phyloP scores from a whole-genome alignment of 1,284 basidiomycete genomes.

The Xerocomus amazonicus region DNA sequence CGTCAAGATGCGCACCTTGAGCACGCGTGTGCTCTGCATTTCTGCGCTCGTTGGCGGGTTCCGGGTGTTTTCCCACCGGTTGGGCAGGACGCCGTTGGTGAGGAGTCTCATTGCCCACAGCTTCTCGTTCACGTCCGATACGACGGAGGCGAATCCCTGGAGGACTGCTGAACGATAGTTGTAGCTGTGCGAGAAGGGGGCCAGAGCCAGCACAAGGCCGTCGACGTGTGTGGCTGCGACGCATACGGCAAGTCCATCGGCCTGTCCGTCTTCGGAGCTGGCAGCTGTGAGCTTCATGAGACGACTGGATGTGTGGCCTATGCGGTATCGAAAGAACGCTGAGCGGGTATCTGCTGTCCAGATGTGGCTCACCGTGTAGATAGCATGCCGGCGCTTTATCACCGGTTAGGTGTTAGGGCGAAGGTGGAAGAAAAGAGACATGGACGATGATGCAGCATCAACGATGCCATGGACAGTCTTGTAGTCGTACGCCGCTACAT shows the following conservation, averaged over 20 bases:
- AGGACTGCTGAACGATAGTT: slow-evolving; percentile 28
- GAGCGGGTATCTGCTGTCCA: too few species aligned
- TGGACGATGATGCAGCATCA: slow-evolving; percentile 23
- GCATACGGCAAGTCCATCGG: slow-evolving; percentile 16
- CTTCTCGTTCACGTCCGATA: slow-evolving; percentile 21
- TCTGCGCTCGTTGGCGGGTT: slow-evolving; percentile 23
- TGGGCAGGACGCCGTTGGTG: slow-evolving; percentile 23
- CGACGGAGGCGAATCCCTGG: slow-evolving; percentile 17
- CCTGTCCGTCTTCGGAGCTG: neutral
- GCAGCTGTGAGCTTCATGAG: slow-evolving; percentile 24
- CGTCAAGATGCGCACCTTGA: slow-evolving; percentile 23
- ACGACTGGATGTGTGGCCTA: slow-evolving; percentile 26
- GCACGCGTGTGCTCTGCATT: slow-evolving; percentile 23
- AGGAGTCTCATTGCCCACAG: slow-evolving; percentile 25
- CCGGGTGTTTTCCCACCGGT: slow-evolving; percentile 23
- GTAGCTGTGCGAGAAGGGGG: slow-evolving; percentile 27
- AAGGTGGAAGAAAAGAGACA: slow-evolving; percentile 23
- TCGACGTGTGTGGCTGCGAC: slow-evolving; percentile 27
- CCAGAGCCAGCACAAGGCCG: slow-evolving; percentile 23
- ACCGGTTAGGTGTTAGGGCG: slow-evolving; percentile 11
- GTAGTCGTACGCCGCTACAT: slow-evolving; percentile 21
- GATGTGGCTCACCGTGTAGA: slow-evolving; percentile 20
- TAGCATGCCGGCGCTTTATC: slow-evolving; percentile 19
- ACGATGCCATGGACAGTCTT: slow-evolving; percentile 22
- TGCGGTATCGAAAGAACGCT: neutral